A percentile compares a stretch with the other conserved stretches of the same genome.
Evolutionary conservation across 2,329 filamentous ascomycete species (phyloP).

Genomic region (Trichoderma oligosporum): DNA sequence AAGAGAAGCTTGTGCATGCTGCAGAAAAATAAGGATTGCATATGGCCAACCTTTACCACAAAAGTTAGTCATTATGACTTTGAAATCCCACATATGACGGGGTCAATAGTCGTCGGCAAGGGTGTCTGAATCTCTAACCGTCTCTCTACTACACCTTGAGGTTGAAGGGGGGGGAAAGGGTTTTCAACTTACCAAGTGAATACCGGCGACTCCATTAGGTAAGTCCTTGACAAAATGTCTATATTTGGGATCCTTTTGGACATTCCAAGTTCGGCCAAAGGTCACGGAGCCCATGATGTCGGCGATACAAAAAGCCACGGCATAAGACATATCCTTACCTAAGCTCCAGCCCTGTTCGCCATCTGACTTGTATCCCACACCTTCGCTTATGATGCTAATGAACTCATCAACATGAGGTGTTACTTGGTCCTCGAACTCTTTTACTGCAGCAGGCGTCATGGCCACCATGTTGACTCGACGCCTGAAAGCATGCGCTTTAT

Average conservation of each 20-base stretch:
- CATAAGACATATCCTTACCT: slow-evolving; percentile 16
- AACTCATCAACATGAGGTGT: slow-evolving; percentile 18
- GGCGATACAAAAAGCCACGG: slow-evolving; percentile 20
- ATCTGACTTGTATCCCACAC: neutral
- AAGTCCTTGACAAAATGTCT: slow-evolving; percentile 19
- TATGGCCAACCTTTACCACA: slow-evolving; percentile 16
- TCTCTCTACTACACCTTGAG: too few species aligned
- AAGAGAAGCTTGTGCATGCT: slow-evolving; percentile 20
- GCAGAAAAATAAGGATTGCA: slow-evolving; percentile 20
- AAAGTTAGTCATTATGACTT: neutral
- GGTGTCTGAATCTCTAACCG: too few species aligned
- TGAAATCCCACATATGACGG: too few species aligned
- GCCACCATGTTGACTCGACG: slow-evolving; percentile 18
- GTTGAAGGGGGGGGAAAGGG: neutral
- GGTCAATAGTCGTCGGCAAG: too few species aligned
- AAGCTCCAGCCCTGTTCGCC: slow-evolving; percentile 18
- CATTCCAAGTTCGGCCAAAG: slow-evolving; percentile 20
- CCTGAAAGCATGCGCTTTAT: slow-evolving; percentile 20
- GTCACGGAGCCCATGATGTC: slow-evolving; percentile 23
- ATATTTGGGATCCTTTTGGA: slow-evolving; percentile 17
- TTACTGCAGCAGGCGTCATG: slow-evolving; percentile 19
- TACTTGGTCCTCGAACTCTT: slow-evolving; percentile 18
- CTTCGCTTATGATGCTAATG: slow-evolving; percentile 13
- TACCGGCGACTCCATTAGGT: slow-evolving; percentile 19
- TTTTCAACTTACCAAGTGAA: slow-evolving; percentile 13